phyloP scores from a whole-genome alignment of 257 asterid species.

The Nicotiana undulata region DNA sequence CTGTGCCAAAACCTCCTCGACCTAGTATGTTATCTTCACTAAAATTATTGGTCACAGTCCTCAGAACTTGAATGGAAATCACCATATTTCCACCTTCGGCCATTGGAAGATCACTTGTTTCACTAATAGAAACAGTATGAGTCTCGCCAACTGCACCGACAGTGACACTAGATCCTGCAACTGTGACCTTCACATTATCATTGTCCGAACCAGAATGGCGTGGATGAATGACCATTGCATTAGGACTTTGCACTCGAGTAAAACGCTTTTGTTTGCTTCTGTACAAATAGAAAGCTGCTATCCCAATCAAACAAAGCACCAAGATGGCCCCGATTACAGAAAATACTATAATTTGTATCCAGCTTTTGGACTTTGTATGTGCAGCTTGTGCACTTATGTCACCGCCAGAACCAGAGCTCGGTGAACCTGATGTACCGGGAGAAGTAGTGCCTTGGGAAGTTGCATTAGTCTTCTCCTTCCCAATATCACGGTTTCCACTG shows the following conservation, averaged over 20 bases:
- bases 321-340: constrained; percentile 49
- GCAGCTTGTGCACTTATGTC: background rate
- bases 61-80: constrained; percentile 83
- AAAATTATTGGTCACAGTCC: constrained; percentile 66
- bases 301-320: constrained; percentile 50
- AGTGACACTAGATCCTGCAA: constrained; percentile 75
- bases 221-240: constrained; percentile 69
- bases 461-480: constrained; percentile 37
- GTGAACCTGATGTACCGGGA: constrained; percentile 13
- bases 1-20: constrained; percentile 89
- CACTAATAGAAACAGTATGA: constrained; percentile 45
- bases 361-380: constrained; percentile 26
- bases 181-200: constrained; percentile 75
- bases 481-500: constrained; percentile 69
- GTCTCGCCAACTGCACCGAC: constrained; percentile 52
- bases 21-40: constrained; percentile 66
- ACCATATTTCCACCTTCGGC: constrained; percentile 90
- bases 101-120: constrained; percentile 58
- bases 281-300: constrained; percentile 58
- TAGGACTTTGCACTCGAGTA: constrained; percentile 76
- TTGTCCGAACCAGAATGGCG: constrained; percentile 77
- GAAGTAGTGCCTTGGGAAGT: constrained; percentile 23
- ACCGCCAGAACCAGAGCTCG: constrained; percentile 12
- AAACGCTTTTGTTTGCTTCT: constrained; percentile 57
- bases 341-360: constrained; percentile 42